Base-by-base conservation (phyloP, 2,329 filamentous ascomycete species). In the Zalaria sp. region DNA sequence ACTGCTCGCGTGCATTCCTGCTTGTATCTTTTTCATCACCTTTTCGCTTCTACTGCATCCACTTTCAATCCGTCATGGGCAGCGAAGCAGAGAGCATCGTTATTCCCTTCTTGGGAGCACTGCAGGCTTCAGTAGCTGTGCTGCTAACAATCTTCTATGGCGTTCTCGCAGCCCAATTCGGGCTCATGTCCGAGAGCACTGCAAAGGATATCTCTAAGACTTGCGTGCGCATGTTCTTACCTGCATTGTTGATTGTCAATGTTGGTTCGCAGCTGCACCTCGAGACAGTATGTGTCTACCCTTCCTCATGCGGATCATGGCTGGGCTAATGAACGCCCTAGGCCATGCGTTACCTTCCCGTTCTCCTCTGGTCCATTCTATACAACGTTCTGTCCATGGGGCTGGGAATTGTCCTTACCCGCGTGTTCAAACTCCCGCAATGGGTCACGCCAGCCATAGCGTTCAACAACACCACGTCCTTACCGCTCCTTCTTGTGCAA, bases 391-490 rank as follows among this genome's bases (percentile, higher is more conserved):
- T 65, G 7, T 73, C 71, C 1, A 64, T 75, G 44, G 51, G 57
- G 4, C 47, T 74, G 3, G 70, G 68, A n/a, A 55, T 60, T 29
- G 35, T 58, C 4, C 53, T 66, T 3, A 67, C 65, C 3, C 60
- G 59, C 25, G 42, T 65, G 10, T 66, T 75, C 47, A 64, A 64
- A 25, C 59, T 74, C 3, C 72, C 71, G 1, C 54, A 58, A 11
- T 75, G 72, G 72, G 65, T 69, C 2, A 68, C 69, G 3, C 69
- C 69, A 3, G 68, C 72, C 1, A 62, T 73, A 32, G 61, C 66
- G 34, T 75, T 75, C 58, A 75, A 76, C 54, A 75, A 75, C 51
- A 75, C 72, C 0, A 74, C 70, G 0, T 68, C 66, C 9, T 60
- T 73, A 1, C 70, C 70, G 1, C 58, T 75, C 7, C 57, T 74